phyloP scores from a whole-genome alignment of 495 filamentous ascomycete genomes.

The Neurospora sp. region DNA sequence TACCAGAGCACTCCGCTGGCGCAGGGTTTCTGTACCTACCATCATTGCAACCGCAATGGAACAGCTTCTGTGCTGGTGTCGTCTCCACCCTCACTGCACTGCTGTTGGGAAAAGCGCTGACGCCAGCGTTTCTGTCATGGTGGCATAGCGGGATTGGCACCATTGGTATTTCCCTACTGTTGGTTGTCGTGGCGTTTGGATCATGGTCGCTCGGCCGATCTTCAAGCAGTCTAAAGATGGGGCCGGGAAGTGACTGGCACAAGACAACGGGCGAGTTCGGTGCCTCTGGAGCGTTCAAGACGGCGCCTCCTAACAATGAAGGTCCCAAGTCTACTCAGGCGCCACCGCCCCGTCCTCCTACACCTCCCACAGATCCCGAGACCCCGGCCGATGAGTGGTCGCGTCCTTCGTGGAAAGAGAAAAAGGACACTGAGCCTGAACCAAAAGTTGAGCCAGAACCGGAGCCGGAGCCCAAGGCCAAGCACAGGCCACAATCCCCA shows the following conservation, averaged over 20 bases:
- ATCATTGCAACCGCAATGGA: conserved; percentile 70
- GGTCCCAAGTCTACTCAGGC: conserved; percentile 27
- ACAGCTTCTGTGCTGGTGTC: conserved; percentile 84
- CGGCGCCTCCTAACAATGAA: conserved; percentile 19
- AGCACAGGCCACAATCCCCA: conserved; percentile 1
- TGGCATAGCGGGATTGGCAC: conserved; percentile 50
- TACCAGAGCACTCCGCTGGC: conserved; percentile 87
- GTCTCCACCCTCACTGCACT: conserved; percentile 58
- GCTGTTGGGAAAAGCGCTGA: conserved; percentile 55
- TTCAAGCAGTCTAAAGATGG: background rate
- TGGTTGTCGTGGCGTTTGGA: conserved; percentile 58
- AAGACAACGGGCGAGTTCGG: conserved; percentile 11
- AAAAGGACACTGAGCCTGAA: conserved; percentile 14
- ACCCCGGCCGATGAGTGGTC: conserved; percentile 19
- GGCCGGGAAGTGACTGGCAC: background rate
- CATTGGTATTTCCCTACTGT: conserved; percentile 49
- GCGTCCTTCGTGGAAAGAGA: conserved; percentile 31
- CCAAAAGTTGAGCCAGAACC: background rate
- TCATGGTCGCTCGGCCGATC: conserved; percentile 62
- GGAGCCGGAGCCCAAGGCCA: conserved; percentile 7
- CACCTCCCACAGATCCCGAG: conserved; percentile 21
- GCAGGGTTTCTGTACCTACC: conserved; percentile 90
- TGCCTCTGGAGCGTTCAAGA: conserved; percentile 13
- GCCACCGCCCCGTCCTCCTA: conserved; percentile 28
- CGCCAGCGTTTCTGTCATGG: conserved; percentile 61